Conservation (phyloP, 2,329 filamentous ascomycete genomes). For the Monilinia fructicola region DNA sequence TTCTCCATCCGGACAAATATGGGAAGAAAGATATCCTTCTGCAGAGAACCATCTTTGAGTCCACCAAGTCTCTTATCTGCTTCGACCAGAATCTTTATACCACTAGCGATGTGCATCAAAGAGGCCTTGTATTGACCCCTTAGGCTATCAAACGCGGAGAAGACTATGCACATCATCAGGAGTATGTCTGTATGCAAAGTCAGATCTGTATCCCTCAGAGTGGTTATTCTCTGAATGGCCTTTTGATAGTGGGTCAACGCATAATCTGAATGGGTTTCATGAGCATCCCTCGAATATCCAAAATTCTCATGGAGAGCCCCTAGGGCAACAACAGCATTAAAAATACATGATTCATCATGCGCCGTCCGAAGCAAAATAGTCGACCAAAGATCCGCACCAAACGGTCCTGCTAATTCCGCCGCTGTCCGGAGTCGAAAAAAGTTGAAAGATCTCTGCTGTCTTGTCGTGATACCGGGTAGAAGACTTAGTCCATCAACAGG, state of each 20-base stretch:
- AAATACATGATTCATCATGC: slow-evolving; percentile 27
- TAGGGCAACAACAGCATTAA: slow-evolving; percentile 29
- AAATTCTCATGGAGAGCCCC: slow-evolving; percentile 27
- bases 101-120: slow-evolving; percentile 14
- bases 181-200: slow-evolving; percentile 4
- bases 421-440: slow-evolving; percentile 28
- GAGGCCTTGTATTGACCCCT: slow-evolving; percentile 5
- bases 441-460: slow-evolving; percentile 25
- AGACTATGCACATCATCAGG: slow-evolving; percentile 15
- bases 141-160: slow-evolving; percentile 12
- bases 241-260: slow-evolving; percentile 13
- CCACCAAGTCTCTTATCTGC: background rate
- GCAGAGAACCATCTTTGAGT: background rate
- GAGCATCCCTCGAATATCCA: background rate
- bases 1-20: slow-evolving; percentile 17
- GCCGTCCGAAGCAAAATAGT: slow-evolving; percentile 27
- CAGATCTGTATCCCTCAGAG: background rate
- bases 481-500: slow-evolving; percentile 4
- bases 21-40: slow-evolving; percentile 12
- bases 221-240: slow-evolving; percentile 11
- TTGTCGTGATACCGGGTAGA: slow-evolving; percentile 22
- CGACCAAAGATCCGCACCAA: slow-evolving; percentile 29
- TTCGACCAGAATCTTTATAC: slow-evolving; percentile 16
- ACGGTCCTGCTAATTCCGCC: slow-evolving; percentile 16
- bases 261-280: slow-evolving; percentile 8